phyloP scores from a whole-genome alignment of 2,329 filamentous ascomycete genomes.

The Curvularia hawaiiensis region DNA sequence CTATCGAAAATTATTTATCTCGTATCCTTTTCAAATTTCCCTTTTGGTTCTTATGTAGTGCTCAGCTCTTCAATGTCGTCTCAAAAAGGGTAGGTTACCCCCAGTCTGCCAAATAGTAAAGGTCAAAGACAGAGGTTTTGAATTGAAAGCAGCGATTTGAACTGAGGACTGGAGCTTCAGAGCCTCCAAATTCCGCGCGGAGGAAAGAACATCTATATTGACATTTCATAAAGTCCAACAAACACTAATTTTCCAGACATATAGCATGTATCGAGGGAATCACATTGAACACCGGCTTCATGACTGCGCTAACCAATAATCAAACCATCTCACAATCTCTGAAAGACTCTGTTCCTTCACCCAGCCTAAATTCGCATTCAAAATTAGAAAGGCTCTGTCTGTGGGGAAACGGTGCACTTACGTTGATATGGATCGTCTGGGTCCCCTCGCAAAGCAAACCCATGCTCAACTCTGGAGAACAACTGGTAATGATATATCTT shows the following conservation, averaged over 20 bases:
- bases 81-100: no score
- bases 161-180: no score
- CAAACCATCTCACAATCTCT: constrained; percentile 30
- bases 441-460: constrained; percentile 44
- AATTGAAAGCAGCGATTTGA: no score
- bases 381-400: background rate
- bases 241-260: background rate
- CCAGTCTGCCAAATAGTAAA: no score
- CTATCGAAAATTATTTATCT: no score
- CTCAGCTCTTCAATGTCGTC: no score
- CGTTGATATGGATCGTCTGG: constrained; percentile 52
- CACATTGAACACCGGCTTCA: background rate
- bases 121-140: no score
- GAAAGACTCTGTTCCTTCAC: constrained; percentile 38
- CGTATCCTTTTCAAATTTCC: no score
- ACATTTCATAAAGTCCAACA: background rate
- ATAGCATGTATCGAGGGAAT: background rate
- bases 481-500: constrained; percentile 45
- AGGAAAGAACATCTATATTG: background rate
- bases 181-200: no score
- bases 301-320: constrained; percentile 20
- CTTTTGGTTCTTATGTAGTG: no score
- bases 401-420: background rate
- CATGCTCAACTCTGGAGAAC: constrained; percentile 43
- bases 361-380: constrained; percentile 19